These are phyloP conservation scores for Dryas integrifolia DNA, from an alignment of 331 rosid species.

Conservation along the genomic window DNA sequence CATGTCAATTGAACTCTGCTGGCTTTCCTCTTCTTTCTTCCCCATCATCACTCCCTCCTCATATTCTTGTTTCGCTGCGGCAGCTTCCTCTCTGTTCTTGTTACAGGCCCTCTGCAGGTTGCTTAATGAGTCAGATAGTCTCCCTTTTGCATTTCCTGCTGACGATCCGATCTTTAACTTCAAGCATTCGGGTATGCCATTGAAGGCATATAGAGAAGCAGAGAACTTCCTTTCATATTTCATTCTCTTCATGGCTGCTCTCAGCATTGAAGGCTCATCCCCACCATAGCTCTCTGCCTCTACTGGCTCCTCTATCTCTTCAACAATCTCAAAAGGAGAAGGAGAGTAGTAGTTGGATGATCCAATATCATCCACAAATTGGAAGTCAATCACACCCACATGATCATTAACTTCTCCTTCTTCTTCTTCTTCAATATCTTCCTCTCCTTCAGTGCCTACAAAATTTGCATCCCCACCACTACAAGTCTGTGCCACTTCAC, in stretches of 20 bases:
- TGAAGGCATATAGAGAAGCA: constrained; percentile 89
- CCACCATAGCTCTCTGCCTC: constrained; percentile 46
- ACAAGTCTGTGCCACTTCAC: constrained; percentile 35
- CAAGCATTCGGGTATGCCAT: constrained; percentile 85
- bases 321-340: constrained; percentile 79
- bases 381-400: constrained; percentile 50
- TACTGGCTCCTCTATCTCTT: constrained; percentile 59
- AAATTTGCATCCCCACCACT: constrained; percentile 47
- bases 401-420: constrained; percentile 44
- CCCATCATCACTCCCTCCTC: constrained; percentile 23
- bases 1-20: constrained; percentile 30
- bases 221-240: constrained; percentile 86
- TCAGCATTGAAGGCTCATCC: constrained; percentile 83
- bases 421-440: constrained; percentile 37
- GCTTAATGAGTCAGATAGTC: constrained; percentile 49
- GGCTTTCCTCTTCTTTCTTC: constrained; percentile 41
- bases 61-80: constrained; percentile 16
- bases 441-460: constrained; percentile 34
- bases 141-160: constrained; percentile 47
- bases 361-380: constrained; percentile 57
- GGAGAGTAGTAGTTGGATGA: constrained; percentile 65
- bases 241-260: constrained; percentile 88
- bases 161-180: constrained; percentile 49
- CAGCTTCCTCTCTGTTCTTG: constrained; percentile 39
- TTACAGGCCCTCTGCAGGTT: constrained; percentile 50